These are phyloP conservation scores for Globisporangium radiosum DNA, from an alignment of 352 stramenopile genomes.

Conservation along the genomic window DNA sequence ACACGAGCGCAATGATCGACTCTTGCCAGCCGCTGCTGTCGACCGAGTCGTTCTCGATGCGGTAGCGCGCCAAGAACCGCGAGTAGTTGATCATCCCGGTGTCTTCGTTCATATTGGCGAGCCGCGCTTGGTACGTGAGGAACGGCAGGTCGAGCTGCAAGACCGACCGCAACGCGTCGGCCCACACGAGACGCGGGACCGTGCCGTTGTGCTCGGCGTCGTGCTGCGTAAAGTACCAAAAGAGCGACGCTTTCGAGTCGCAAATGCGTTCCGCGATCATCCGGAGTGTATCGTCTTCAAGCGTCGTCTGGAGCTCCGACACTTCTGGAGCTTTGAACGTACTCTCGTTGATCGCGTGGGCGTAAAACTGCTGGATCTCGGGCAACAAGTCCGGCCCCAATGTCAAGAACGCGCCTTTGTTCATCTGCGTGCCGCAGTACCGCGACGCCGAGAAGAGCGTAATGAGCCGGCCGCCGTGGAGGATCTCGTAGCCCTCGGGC, in stretches of 20 bases:
- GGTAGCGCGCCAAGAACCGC: slow-evolving; percentile 90
- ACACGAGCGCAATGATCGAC: slow-evolving; percentile 87
- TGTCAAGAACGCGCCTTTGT: slow-evolving; percentile 91
- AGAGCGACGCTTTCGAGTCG: slow-evolving; percentile 88
- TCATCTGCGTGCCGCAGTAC: slow-evolving; percentile 91
- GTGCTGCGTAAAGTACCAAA: slow-evolving; percentile 93
- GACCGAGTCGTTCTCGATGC: slow-evolving; percentile 85
- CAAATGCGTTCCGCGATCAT: slow-evolving; percentile 93
- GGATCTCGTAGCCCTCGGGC: slow-evolving; percentile 87
- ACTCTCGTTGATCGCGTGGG: slow-evolving; percentile 76
- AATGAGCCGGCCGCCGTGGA: slow-evolving; percentile 85
- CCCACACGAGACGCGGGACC: slow-evolving; percentile 85
- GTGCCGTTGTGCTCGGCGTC: slow-evolving; percentile 86
- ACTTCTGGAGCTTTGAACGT: slow-evolving; percentile 66
- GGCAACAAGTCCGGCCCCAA: slow-evolving; percentile 87
- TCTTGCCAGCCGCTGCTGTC: slow-evolving; percentile 88
- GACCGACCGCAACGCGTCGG: slow-evolving; percentile 88
- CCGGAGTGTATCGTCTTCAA: slow-evolving; percentile 87
- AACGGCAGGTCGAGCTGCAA: slow-evolving; percentile 89
- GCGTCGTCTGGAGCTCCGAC: slow-evolving; percentile 62
- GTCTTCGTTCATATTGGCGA: slow-evolving; percentile 81
- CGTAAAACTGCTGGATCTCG: slow-evolving; percentile 94
- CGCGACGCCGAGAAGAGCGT: slow-evolving; percentile 90
- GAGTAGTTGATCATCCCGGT: slow-evolving; percentile 89
- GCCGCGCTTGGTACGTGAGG: slow-evolving; percentile 83